These are phyloP conservation scores for Zasmidium citrigriseum DNA, from an alignment of 2,329 filamentous ascomycete genomes.

Conservation along the genomic window DNA sequence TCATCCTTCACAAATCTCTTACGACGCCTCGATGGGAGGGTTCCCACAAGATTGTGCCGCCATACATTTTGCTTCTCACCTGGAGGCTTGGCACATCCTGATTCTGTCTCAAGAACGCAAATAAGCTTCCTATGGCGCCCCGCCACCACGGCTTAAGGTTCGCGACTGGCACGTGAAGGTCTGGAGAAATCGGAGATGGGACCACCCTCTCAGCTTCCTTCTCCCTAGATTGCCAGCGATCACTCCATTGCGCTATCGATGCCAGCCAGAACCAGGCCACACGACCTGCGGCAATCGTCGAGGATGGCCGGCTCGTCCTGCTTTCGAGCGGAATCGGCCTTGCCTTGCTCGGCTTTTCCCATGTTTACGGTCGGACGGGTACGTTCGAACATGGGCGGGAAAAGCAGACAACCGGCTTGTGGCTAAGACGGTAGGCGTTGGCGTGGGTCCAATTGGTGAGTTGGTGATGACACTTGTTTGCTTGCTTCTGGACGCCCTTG, in stretches of 20 bases:
- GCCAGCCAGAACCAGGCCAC: neutral
- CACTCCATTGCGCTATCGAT: neutral
- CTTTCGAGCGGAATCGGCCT: neutral
- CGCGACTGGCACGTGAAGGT: neutral
- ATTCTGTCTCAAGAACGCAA: neutral
- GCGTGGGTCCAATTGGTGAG: neutral
- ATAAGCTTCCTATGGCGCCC: neutral
- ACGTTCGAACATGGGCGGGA: neutral
- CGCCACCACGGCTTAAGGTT: neutral
- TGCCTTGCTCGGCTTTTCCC: neutral
- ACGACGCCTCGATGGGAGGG: neutral
- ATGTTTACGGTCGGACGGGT: neutral
- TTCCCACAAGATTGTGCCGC: neutral
- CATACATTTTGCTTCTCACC: neutral
- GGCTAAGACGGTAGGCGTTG: constrained; percentile 5
- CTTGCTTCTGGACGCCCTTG: constrained; percentile 3
- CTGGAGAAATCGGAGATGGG: constrained; percentile 2
- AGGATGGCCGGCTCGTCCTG: neutral
- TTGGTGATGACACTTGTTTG: constrained; percentile 8
- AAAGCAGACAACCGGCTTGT: constrained; percentile 1
- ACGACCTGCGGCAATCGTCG: neutral
- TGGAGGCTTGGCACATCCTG: neutral
- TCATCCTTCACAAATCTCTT: neutral
- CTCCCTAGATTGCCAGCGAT: neutral
- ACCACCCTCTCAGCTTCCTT: neutral